Evolutionary conservation across 148 eudicot species (phyloP).

Genomic region (Rhododendron kiyosumense): DNA sequence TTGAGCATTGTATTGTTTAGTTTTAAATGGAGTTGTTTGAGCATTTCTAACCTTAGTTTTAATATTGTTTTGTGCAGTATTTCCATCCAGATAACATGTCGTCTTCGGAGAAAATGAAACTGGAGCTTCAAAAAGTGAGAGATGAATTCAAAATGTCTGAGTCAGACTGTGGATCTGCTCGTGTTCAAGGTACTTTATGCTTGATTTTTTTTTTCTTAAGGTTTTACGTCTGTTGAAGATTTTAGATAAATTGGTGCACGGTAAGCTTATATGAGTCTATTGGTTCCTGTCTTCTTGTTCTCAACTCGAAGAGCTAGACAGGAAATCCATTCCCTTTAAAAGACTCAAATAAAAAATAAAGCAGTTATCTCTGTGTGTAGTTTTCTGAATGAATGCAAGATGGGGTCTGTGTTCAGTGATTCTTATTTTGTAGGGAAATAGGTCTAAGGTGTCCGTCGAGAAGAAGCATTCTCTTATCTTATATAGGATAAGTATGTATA

Average conservation of each 20-base stretch:
- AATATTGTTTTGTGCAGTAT: constrained; percentile 49
- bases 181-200: constrained; percentile 66
- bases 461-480: no score
- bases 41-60: background rate
- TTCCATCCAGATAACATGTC: constrained; percentile 99
- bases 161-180: constrained; percentile 95
- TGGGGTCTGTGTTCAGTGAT: no score
- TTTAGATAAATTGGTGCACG: background rate
- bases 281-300: no score
- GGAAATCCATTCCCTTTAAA: no score
- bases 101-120: constrained; percentile 78
- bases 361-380: no score
- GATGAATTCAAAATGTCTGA: constrained; percentile 90
- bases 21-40: background rate
- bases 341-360: no score
- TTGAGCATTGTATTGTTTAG: background rate
- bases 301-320: no score
- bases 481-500: no score
- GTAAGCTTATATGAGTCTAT: background rate
- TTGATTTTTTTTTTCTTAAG: background rate
- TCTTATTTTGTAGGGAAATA: no score
- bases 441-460: no score
- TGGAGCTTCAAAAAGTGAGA: constrained; percentile 72
- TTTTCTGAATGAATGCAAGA: no score
- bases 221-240: background rate